These are phyloP conservation scores for Aureobasidium melanogenum DNA, from an alignment of 2,329 filamentous ascomycete species.

Conservation along the genomic window DNA sequence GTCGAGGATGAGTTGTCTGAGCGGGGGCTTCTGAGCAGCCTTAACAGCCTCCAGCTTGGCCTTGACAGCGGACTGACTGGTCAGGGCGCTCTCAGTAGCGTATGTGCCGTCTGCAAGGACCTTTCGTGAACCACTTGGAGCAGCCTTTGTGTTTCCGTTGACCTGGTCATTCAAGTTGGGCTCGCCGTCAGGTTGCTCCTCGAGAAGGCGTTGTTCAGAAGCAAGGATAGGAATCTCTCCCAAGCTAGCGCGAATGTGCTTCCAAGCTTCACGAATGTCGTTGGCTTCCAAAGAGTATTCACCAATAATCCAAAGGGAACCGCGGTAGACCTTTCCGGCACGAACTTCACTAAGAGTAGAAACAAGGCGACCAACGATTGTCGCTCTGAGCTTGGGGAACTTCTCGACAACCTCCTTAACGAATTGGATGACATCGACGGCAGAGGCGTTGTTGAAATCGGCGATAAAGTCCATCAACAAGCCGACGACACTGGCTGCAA, in stretches of 20 bases:
- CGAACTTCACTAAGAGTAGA: slow-evolving; percentile 87
- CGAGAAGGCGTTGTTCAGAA: slow-evolving; percentile 84
- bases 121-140: slow-evolving; percentile 77
- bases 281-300: slow-evolving; percentile 92
- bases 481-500: slow-evolving; percentile 91
- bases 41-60: slow-evolving; percentile 94
- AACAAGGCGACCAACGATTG: slow-evolving; percentile 82
- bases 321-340: slow-evolving; percentile 93
- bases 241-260: slow-evolving; percentile 82
- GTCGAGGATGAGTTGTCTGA: slow-evolving; percentile 90
- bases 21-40: slow-evolving; percentile 88
- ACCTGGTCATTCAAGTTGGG: slow-evolving; percentile 60
- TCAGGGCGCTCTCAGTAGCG: slow-evolving; percentile 91
- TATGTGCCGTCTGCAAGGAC: slow-evolving; percentile 96
- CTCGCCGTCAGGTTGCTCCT: slow-evolving; percentile 63
- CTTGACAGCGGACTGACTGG: slow-evolving; percentile 80
- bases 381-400: slow-evolving; percentile 79
- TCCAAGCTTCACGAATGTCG: slow-evolving; percentile 95
- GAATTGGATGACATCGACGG: slow-evolving; percentile 95
- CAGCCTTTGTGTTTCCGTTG: slow-evolving; percentile 69
- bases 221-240: slow-evolving; percentile 96
- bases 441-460: slow-evolving; percentile 94
- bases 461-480: slow-evolving; percentile 98
- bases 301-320: slow-evolving; percentile 94
- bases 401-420: slow-evolving; percentile 99